Conservation (phyloP, 768 basidiomycete genomes). For the Suillus americanus region DNA sequence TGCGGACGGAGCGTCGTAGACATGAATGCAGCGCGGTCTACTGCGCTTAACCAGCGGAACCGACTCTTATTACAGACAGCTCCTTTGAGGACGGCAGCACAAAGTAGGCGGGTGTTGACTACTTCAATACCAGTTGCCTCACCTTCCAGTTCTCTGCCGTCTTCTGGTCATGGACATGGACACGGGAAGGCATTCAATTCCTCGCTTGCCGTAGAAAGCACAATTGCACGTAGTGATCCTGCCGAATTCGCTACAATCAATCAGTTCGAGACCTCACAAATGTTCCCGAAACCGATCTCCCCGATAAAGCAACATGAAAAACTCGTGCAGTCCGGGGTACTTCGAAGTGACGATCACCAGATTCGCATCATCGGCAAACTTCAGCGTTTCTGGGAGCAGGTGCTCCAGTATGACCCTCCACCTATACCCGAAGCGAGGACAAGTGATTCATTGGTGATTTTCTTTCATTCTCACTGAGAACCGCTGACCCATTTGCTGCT, state of each 20-base stretch:
- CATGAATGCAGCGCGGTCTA: conserved; percentile 1
- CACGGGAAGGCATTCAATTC: conserved; percentile 4
- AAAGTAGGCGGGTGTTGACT: conserved; percentile 1
- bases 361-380: conserved; percentile 79
- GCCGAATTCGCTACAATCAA: not conserved
- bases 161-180: not conserved
- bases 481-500: conserved; percentile 17
- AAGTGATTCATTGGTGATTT: conserved; percentile 33
- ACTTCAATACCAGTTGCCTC: conserved; percentile 2
- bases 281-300: not conserved
- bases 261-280: not conserved
- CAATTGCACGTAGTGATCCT: not conserved
- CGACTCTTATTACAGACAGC: not conserved
- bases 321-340: conserved; percentile 47
- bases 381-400: conserved; percentile 72
- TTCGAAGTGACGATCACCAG: conserved; percentile 83
- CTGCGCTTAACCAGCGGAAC: not conserved
- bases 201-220: conserved; percentile 1
- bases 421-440: conserved; percentile 44
- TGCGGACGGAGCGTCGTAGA: not conserved
- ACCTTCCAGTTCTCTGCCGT: not conserved
- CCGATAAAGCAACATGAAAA: conserved; percentile 43
- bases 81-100: not conserved
- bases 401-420: conserved; percentile 72
- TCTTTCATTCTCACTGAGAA: conserved; percentile 27